Base-by-base conservation (phyloP, 441 rosid genomes). In the Monsonia emarginata region DNA sequence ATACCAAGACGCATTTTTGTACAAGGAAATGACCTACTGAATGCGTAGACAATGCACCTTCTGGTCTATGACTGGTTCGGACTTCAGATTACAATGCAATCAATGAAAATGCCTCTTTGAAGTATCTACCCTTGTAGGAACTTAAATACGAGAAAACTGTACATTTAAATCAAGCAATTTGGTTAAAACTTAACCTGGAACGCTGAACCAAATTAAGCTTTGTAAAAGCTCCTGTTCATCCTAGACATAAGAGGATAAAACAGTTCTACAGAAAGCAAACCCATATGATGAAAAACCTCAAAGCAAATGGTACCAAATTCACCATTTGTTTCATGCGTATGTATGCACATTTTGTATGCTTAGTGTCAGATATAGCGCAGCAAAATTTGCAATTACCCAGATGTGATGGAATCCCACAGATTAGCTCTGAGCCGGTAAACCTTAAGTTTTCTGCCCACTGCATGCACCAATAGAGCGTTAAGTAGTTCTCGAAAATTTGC, bases 381-480 rank as follows among this genome's bases (percentile, higher is more conserved):
- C 4, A 66, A 28, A 60, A 61, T 5, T 48, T 58, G 16, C 50
- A 21, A 52, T 65, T 88, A 90, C 98, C 96, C 96, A 42, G 93
- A 81, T 86, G 80, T 84, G 36, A 93, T 84, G 67, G 87, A 84
- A 44, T 90, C 91, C 98, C 97, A 93, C 78, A 93, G 86, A 63
- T 79, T 79, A 30, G 87, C 82, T 70, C 79, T 83, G 73, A 87
- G 81, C 2, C 74, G 84, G 48, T 80, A 79, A 78, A 75, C 75
- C 82, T 79, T 84, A 59, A 81, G 69, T 75, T 79, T 84, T 77
- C 85, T 82, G 62, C 69, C 84, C 54, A 71, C 96, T 91, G 90
- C 72, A 69, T 83, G 24, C 57, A 50, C 7, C n/a, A n/a, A n/a
- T n/a, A n/a, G n/a, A n/a, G n/a, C n/a, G n/a, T n/a, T n/a, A n/a